Percentiles rank a stretch among this genome's conserved stretches.
phyloP scores from a whole-genome alignment of 2,329 filamentous ascomycete species.

The Zasmidium angulare region DNA sequence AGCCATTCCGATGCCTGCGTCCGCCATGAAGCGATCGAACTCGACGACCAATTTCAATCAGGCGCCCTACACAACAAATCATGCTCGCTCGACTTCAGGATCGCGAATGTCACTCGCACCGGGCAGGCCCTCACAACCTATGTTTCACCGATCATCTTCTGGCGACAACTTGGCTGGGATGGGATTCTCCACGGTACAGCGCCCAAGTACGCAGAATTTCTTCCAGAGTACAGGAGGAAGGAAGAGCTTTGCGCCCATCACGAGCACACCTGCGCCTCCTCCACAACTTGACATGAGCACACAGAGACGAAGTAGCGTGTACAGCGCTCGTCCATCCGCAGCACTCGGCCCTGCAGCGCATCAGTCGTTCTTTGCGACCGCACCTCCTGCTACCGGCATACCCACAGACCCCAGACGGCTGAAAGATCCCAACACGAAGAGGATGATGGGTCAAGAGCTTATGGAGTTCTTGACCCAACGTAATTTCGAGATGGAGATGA shows the following conservation, averaged over 20 bases:
- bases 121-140: constrained; percentile 77
- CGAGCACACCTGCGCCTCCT: constrained; percentile 49
- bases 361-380: constrained; percentile 93
- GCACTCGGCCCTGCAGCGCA: constrained; percentile 61
- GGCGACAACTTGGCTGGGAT: constrained; percentile 75
- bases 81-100: constrained; percentile 79
- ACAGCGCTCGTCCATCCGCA: constrained; percentile 59
- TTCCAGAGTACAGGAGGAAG: constrained; percentile 60
- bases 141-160: constrained; percentile 82
- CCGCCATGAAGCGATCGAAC: constrained; percentile 89
- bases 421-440: constrained; percentile 76
- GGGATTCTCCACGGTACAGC: constrained; percentile 82
- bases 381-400: constrained; percentile 75
- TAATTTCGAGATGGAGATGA: constrained; percentile 98
- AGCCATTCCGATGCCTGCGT: constrained; percentile 84
- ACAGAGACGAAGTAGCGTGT: constrained; percentile 72
- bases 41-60: constrained; percentile 68
- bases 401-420: constrained; percentile 84
- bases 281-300: constrained; percentile 53
- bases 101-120: constrained; percentile 84
- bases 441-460: constrained; percentile 81
- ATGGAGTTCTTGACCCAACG: constrained; percentile 88
- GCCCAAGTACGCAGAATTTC: constrained; percentile 73
- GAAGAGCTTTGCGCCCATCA: constrained; percentile 68
- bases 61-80: constrained; percentile 65